Evolutionary conservation across 1,139 yeast genomes (phyloP).

Genomic region (Lodderomyces elongisporus): DNA sequence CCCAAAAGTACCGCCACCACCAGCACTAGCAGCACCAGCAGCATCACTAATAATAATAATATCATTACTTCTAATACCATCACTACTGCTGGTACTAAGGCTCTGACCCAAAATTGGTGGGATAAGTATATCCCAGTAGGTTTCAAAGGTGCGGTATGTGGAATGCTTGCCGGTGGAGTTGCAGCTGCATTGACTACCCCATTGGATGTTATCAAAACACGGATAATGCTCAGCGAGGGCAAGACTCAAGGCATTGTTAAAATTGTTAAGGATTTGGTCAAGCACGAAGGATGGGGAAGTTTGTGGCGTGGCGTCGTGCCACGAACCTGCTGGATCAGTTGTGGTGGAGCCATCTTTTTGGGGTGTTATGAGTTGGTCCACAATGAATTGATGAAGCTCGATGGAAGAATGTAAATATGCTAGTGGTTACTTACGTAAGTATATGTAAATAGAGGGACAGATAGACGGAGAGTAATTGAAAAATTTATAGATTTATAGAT

Average conservation of each 20-base stretch:
- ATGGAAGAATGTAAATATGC: too few species aligned
- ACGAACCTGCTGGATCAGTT: slow-evolving; percentile 94
- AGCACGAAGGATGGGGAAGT: slow-evolving; percentile 64
- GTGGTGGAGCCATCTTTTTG: slow-evolving; percentile 95
- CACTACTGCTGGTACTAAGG: too few species aligned
- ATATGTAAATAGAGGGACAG: too few species aligned
- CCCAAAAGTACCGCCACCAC: too few species aligned
- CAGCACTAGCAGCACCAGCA: too few species aligned
- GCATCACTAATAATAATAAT: too few species aligned
- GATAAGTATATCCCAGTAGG: slow-evolving; percentile 22
- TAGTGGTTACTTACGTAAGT: too few species aligned
- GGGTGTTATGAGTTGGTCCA: slow-evolving; percentile 85
- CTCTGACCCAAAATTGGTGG: neutral
- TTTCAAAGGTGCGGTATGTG: slow-evolving; percentile 86
- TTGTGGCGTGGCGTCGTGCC: slow-evolving; percentile 88
- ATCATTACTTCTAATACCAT: too few species aligned
- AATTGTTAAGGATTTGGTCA: slow-evolving; percentile 44
- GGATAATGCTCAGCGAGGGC: slow-evolving; percentile 71
- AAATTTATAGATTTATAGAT: too few species aligned
- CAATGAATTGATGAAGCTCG: slow-evolving; percentile 8
- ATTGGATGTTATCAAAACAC: slow-evolving; percentile 83
- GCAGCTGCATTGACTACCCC: slow-evolving; percentile 97
- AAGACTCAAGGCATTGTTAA: slow-evolving; percentile 33
- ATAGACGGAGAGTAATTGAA: too few species aligned
- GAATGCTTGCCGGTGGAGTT: slow-evolving; percentile 88